Base-by-base conservation (phyloP, 2,329 filamentous ascomycete species). In the Drechslerella stenobrocha region DNA sequence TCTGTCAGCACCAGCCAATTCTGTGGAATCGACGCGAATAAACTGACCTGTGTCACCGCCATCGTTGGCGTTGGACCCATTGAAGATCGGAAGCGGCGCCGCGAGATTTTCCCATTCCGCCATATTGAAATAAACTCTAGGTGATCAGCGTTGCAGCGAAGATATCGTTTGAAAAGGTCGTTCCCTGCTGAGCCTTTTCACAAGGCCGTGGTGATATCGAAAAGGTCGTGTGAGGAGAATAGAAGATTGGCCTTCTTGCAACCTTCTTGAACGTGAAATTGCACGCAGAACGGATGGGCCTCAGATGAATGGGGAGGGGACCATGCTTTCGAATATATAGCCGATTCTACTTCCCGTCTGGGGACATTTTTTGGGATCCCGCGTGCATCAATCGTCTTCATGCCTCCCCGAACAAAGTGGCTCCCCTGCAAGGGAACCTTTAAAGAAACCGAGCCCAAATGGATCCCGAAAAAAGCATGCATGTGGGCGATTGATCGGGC, bases 381-480 rank as follows among this genome's bases (percentile, higher is more conserved):
- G 52, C 52, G 59, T 64, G 60, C 52, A 52, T 65, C 60, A 28
- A 5, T 30, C 26, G n/a, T n/a, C n/a, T n/a, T 56, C 52, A 57
- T 58, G 47, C 60, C 60, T 66, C 61, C 61, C 57, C 61, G 61
- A 53, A 47, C 48, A 48, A 60, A 53, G 60, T 51, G 48, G 48
- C 48, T 46, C 45, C 48, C 55, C 55, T 67, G 61, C 61, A 53
- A 60, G 53, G 55, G 55, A 61, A 69, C 64, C 52, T 61, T 69
- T 63, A 69, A 69, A 42, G 55, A 57, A 63, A 53, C 56, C 64
- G 58, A 69, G 57, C 42, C 37, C 44, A 52, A 61, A 58, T 61
- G 58, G 58, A 69, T 69, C 56, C 64, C 56, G 58, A 69, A 55
- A 69, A 63, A 69, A 63, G 52, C 13, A 52, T 35, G n/a, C 3